Conservation (phyloP, 441 rosid genomes). For the Gossypium lobatum region DNA sequence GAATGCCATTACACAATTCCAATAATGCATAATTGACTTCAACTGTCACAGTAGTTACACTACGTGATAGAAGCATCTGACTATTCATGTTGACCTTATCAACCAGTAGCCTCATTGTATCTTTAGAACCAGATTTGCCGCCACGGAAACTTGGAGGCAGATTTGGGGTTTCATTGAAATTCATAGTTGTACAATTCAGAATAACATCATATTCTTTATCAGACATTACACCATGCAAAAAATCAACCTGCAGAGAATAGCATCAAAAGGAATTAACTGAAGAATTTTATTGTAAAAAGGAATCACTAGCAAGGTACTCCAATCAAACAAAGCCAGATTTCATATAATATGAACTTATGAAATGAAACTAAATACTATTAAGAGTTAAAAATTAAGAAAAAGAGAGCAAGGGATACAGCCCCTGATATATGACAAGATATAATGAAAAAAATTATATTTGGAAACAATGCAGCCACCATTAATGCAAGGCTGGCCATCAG, state of each 20-base stretch:
- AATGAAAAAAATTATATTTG: background rate
- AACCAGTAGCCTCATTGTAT: conserved; percentile 69
- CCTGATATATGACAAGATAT: background rate
- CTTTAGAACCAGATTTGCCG: conserved; percentile 59
- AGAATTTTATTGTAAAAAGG: background rate
- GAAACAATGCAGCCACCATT: background rate
- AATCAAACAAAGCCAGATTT: background rate
- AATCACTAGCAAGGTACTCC: conserved; percentile 4
- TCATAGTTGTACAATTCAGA: conserved; percentile 58
- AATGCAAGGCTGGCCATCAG: background rate
- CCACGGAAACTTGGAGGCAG: conserved; percentile 96
- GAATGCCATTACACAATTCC: conserved; percentile 82
- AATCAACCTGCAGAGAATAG: conserved; percentile 67
- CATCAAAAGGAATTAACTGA: conserved; percentile 16
- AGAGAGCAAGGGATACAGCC: background rate
- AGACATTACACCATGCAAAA: conserved; percentile 79
- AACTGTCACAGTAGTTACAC: conserved; percentile 79
- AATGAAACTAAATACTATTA: background rate
- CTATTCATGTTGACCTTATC: conserved; percentile 90
- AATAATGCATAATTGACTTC: conserved; percentile 82
- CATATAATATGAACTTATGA: background rate
- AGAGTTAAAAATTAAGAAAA: background rate
- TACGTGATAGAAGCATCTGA: conserved; percentile 77
- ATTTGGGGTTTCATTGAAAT: conserved; percentile 77
- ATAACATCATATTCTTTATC: conserved; percentile 90